Base-by-base conservation (phyloP, 768 basidiomycete genomes). In the Tulasnella sp. region DNA sequence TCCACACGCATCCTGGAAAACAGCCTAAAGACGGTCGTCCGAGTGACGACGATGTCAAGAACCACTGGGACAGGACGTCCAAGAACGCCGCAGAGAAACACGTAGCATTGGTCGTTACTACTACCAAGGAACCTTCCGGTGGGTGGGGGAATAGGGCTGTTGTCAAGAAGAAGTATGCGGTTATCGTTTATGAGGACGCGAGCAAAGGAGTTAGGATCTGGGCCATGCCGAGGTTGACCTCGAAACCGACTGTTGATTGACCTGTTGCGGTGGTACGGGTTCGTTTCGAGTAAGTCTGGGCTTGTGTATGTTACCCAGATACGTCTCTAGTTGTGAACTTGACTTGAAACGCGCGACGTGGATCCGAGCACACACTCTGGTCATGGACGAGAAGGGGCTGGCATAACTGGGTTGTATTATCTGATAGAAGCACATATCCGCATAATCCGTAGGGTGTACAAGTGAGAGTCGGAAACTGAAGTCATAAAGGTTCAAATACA, bases 401-500 rank as follows among this genome's bases (percentile, higher is more conserved):
- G 52, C 52, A 52, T 52, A 52, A 52, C 24, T 52, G 52, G 52
- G 52, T 68, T 36, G 31, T 34, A 68, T 68, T 68, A 12, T 68
- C 62, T 68, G 62, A 34, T 16, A 68, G 21, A 12, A 34, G 31
- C 27, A 68, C 62, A 68, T 68, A 68, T 27, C 31, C 62, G 62
- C 62, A 68, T 68, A 68, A 36, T 31, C 2, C 12, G 34, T 68
- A 68, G 31, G 62, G 62, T 68, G 36, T 68, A 68, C 62, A 68
- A 68, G 9, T 68, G 31, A 36, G n/a, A 68, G 34, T 68, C 5
- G 62, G 6, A 16, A 27, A 36, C 6, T 68, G 34, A 27, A 8
- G 62, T 68, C 62, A 68, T 68, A 68, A 68, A 68, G 62, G 14
- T 68, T 68, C 62, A 27, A 68, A 68, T 68, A 68, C 62, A 34